Base-by-base conservation (phyloP, 225 moss, liverwort and hornwort species). In the Marchantia polymorpha region DNA sequence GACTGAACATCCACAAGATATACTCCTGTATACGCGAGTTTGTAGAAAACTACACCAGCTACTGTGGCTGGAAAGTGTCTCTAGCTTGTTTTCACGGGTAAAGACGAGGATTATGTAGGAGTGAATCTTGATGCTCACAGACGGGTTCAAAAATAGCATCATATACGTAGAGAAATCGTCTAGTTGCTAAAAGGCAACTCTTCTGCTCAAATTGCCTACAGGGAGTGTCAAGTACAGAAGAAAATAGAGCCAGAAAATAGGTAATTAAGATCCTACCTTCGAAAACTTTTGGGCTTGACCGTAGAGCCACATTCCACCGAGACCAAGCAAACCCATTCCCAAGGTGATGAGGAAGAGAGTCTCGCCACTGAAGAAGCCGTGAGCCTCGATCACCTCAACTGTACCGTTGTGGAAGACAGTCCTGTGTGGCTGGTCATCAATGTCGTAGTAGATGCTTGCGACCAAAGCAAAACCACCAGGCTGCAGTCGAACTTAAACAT, bases 341-440 rank as follows among this genome's bases (percentile, higher is more conserved):
- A 99, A 65, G 80, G 92, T 90, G 52, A 83, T 75, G 46, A 99
- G 91, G 72, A 99, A 99, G 15, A 99, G 30, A 1, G 97, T 95
- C 86, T 99, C 97, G 25, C 97, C 94, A 78, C 95, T 99, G 77
- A 95, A 88, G 68, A 99, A 91, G 69, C 91, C 91, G 61, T 94
- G 92, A 47, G 91, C 90, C 81, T 99, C 97, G 16, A 86, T 87
- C 48, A 99, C 94, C 76, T 99, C 93, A 61, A 99, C 84, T 0
- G 97, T 99, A 54, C 89, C 86, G 49, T 99, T 99, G 77, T 88
- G 89, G 19, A 95, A 95, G 63, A 86, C 89, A 26, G 82, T 90
- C 89, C 25, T 91, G 83, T 95, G 69, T 6, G 82, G 87, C 77
- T 91, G 90, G 12, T 80, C 77, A 17, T 93, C 90, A 72, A 90